Evolutionary conservation across 768 basidiomycete species (phyloP).

Genomic region (Russula abietina): DNA sequence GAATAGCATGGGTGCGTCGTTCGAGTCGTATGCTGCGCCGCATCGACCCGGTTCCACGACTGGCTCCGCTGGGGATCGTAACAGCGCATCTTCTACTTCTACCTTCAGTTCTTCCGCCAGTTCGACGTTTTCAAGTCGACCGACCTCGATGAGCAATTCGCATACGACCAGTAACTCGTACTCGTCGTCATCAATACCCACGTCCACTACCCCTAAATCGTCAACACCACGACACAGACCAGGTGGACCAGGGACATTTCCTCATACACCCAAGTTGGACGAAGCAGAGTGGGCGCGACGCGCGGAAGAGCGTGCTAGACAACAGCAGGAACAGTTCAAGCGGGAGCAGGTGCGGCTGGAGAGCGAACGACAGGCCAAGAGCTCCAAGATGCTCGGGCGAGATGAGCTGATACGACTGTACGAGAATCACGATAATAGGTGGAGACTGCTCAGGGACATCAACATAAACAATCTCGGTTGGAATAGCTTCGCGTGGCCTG

Average conservation of each 20-base stretch:
- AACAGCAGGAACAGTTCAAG: slow-evolving; percentile 64
- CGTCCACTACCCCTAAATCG: slow-evolving; percentile 14
- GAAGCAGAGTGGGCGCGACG: slow-evolving; percentile 58
- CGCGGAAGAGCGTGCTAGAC: slow-evolving; percentile 55
- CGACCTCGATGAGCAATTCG: slow-evolving; percentile 22
- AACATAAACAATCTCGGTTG: slow-evolving; percentile 46
- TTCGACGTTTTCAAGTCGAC: slow-evolving; percentile 23
- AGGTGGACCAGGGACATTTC: slow-evolving; percentile 23
- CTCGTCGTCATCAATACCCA: slow-evolving; percentile 15
- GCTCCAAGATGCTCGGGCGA: slow-evolving; percentile 43
- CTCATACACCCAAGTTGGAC: slow-evolving; percentile 26
- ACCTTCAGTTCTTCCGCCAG: slow-evolving; percentile 22
- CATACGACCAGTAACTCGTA: slow-evolving; percentile 11
- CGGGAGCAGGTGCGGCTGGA: slow-evolving; percentile 50
- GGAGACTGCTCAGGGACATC: slow-evolving; percentile 40
- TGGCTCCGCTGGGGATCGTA: slow-evolving; percentile 23
- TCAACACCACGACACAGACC: slow-evolving; percentile 10
- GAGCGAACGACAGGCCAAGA: slow-evolving; percentile 38
- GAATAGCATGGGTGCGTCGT: slow-evolving; percentile 27
- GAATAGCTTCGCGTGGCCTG: slow-evolving; percentile 72
- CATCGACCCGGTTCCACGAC: slow-evolving; percentile 27
- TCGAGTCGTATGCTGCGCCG: slow-evolving; percentile 18
- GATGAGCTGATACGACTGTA: slow-evolving; percentile 53
- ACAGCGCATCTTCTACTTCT: slow-evolving; percentile 25
- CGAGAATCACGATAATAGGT: slow-evolving; percentile 56